These are phyloP conservation scores for Anacardium occidentale DNA, from an alignment of 345 rosid genomes.

Conservation along the genomic window DNA sequence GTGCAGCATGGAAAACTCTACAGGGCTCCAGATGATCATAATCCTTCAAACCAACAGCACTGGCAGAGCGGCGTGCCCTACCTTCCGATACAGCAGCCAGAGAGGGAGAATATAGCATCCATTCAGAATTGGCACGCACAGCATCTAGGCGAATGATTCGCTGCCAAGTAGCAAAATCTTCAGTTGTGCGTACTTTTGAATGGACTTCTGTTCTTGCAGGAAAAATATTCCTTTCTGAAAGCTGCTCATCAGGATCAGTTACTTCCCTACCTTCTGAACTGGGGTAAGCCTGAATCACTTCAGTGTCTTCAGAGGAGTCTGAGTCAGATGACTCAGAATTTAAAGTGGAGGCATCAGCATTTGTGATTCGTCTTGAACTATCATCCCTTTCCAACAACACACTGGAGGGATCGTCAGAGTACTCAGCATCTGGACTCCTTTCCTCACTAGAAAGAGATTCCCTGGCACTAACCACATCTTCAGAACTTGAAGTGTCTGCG, in stretches of 20 bases:
- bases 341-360: constrained; percentile 51
- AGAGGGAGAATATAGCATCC: constrained; percentile 56
- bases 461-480: constrained; percentile 69
- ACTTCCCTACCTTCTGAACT: constrained; percentile 45
- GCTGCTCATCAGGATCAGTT: constrained; percentile 28
- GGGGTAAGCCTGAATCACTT: constrained; percentile 46
- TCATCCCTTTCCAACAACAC: constrained; percentile 49
- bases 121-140: constrained; percentile 90
- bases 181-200: constrained; percentile 36
- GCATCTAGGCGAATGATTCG: constrained; percentile 96
- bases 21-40: constrained; percentile 72
- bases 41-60: constrained; percentile 75
- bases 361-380: constrained; percentile 43
- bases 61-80: constrained; percentile 64
- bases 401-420: constrained; percentile 54
- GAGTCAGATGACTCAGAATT: constrained; percentile 80
- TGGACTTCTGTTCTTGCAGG: constrained; percentile 33
- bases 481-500: constrained; percentile 56
- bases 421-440: constrained; percentile 47
- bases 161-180: constrained; percentile 83
- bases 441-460: constrained; percentile 67
- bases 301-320: constrained; percentile 72
- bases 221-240: constrained; percentile 34
- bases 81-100: constrained; percentile 63
- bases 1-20: constrained; percentile 86